phyloP scores from a whole-genome alignment of 1,139 yeast genomes.

The Geotrichum restrictum region DNA sequence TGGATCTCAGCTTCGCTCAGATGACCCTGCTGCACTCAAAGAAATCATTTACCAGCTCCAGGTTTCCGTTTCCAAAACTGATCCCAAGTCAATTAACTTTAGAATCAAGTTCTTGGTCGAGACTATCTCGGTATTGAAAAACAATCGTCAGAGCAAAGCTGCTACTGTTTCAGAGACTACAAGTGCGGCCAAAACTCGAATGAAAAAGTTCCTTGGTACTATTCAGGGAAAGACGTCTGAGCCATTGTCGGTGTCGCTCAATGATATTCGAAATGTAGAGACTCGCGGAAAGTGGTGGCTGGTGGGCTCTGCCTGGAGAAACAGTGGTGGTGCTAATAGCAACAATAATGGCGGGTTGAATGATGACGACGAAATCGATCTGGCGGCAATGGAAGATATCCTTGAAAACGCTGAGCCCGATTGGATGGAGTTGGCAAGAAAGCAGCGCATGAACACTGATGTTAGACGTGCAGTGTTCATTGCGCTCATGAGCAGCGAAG shows the following conservation, averaged over 20 bases:
- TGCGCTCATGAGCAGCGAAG: slow-evolving; percentile 92
- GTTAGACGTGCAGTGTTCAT: slow-evolving; percentile 89
- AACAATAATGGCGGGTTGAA: slow-evolving; percentile 1
- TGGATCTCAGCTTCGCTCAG: slow-evolving; percentile 82
- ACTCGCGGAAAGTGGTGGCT: slow-evolving; percentile 97
- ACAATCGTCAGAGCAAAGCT: slow-evolving; percentile 62
- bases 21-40: slow-evolving; percentile 82
- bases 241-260: slow-evolving; percentile 77
- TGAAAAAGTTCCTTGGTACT: slow-evolving; percentile 65
- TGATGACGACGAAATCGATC: slow-evolving; percentile 28
- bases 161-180: slow-evolving; percentile 46
- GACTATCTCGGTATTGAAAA: slow-evolving; percentile 77
- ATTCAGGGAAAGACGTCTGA: slow-evolving; percentile 49
- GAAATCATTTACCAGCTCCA: slow-evolving; percentile 66
- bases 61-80: slow-evolving; percentile 42
- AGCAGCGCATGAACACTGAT: slow-evolving; percentile 93
- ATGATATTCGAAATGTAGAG: slow-evolving; percentile 73
- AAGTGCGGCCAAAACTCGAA: slow-evolving; percentile 49
- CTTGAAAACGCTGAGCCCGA: slow-evolving; percentile 72
- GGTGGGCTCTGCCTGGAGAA: slow-evolving; percentile 94
- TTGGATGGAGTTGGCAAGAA: slow-evolving; percentile 81
- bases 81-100: slow-evolving; percentile 46
- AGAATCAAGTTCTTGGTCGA: slow-evolving; percentile 83
- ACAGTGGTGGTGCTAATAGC: slow-evolving; percentile 34
- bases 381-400: slow-evolving; percentile 48